phyloP scores from a whole-genome alignment of 164 flowering plant genomes.

The Kalanchoe fedtschenkoi region DNA sequence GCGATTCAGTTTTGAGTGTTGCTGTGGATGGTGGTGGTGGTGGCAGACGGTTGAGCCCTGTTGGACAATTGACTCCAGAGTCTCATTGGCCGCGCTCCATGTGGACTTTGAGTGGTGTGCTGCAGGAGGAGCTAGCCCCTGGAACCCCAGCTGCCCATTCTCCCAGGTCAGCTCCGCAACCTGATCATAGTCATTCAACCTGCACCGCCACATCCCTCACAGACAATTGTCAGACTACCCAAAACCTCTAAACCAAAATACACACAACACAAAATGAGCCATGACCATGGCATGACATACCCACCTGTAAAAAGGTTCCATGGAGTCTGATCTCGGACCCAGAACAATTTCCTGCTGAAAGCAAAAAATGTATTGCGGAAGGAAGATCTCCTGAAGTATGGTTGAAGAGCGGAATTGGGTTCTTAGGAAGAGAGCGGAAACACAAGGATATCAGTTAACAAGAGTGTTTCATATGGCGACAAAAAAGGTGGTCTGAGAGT shows the following conservation, averaged over 20 bases:
- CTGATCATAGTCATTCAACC: constrained; percentile 1
- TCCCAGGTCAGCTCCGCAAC: constrained; percentile 1
- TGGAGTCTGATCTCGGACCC: too few species aligned
- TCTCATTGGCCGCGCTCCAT: not conserved
- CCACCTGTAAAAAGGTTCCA: constrained; percentile 5
- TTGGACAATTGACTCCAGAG: constrained; percentile 1
- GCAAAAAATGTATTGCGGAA: too few species aligned
- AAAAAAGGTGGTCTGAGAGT: too few species aligned
- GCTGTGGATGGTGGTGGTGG: not conserved
- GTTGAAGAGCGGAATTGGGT: not conserved
- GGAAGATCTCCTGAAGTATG: too few species aligned
- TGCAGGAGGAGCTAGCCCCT: not conserved
- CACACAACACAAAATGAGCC: not conserved
- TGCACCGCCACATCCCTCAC: not conserved
- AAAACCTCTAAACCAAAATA: too few species aligned
- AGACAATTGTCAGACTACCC: too few species aligned
- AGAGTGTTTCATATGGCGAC: too few species aligned
- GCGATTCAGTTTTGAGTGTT: not conserved
- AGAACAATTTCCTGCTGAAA: too few species aligned
- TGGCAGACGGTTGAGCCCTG: not conserved
- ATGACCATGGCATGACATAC: too few species aligned
- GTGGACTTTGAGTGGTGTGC: not conserved
- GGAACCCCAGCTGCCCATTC: not conserved
- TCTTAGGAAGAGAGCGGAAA: too few species aligned
- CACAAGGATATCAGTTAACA: too few species aligned